Evolutionary conservation across 768 basidiomycete species (phyloP), one percentile per base, ranked within the genome.

Genomic region (Phanerodontia chrysosporium): DNA sequence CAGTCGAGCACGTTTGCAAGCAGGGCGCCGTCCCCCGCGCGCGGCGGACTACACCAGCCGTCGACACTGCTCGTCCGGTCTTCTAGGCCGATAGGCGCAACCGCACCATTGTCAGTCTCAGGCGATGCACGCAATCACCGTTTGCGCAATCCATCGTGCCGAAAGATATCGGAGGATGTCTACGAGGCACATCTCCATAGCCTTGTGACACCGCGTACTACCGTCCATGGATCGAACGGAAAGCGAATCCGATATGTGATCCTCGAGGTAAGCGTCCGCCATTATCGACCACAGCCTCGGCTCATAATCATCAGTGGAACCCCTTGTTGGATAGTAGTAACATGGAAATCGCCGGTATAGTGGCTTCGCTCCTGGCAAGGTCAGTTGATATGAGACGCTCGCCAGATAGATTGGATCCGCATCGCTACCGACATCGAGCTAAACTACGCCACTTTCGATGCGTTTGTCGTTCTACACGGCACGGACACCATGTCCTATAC

Each of bases 401-500:
- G 45, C 52, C 65, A 59, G 39, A 55, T 67, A 90, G 93, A 94
- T 67, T 95, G 93, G 92, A 87, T 94, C 64, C 81, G 92, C 9
- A 87, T 98, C 32, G 90, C 93, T 0, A 87, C 85, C 0, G 95
- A 98, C 67, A 93, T 98, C 64, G 93, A 96, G 67, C 84, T 94
- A 54, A 97, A 97, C 69, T 97, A 97, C 67, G 70, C 79, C 30
- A 65, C 69, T 14, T 98, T 92, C 68, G 95, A 98, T 66, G 92
- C 92, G 0, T 97, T 98, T 67, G 85, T 98, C 21, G 76, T 97
- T 29, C 74, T 96, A 21, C 94, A 96, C 67, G 94, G 94, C 32
- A 93, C 91, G 10, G 95, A 96, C 67, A 94, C 91, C 1, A 94
- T 95, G 90, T 84, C 86, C 18, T 95, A 93, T 72, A 88, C 89